Evolutionary conservation across 768 basidiomycete genomes (phyloP).

Genomic region (Tricholoma matsutake): DNA sequence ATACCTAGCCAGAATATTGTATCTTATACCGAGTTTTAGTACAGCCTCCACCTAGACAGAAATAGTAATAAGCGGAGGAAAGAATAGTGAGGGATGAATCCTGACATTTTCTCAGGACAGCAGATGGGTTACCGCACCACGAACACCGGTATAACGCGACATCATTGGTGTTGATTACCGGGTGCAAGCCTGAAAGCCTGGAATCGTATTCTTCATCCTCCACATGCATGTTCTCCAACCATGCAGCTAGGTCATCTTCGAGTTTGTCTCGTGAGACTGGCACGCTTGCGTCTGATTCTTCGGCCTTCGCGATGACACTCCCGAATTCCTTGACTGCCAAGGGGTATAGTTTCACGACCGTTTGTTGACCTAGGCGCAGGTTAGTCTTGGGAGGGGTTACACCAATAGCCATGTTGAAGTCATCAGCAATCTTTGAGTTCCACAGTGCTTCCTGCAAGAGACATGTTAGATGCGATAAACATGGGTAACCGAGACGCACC

Average conservation of each 20-base stretch:
- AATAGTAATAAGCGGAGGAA: neutral
- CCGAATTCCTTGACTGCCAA: slow-evolving; percentile 47
- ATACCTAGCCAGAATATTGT: neutral
- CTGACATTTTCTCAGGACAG: slow-evolving; percentile 49
- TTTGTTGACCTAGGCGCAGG: slow-evolving; percentile 49
- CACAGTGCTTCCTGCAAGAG: slow-evolving; percentile 29
- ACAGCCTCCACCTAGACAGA: slow-evolving; percentile 21
- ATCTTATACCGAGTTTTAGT: slow-evolving; percentile 20
- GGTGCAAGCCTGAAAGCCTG: slow-evolving; percentile 33
- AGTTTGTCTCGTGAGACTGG: slow-evolving; percentile 32
- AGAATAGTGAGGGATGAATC: slow-evolving; percentile 6
- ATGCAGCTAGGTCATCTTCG: slow-evolving; percentile 47
- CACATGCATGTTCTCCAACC: slow-evolving; percentile 15
- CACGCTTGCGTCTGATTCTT: slow-evolving; percentile 18
- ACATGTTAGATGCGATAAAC: neutral
- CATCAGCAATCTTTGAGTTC: slow-evolving; percentile 49
- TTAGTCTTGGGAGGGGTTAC: slow-evolving; percentile 46
- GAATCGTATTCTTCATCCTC: slow-evolving; percentile 30
- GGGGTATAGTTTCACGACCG: slow-evolving; percentile 45
- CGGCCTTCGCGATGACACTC: slow-evolving; percentile 36
- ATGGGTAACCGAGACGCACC: slow-evolving; percentile 29
- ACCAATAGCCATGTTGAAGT: slow-evolving; percentile 47
- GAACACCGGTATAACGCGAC: slow-evolving; percentile 59
- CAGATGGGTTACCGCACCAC: slow-evolving; percentile 63
- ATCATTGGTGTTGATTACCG: slow-evolving; percentile 45